Percentiles rank a stretch among this genome's conserved stretches.
Conservation (phyloP, 805 yeast species). For the Millerozyma miso region DNA sequence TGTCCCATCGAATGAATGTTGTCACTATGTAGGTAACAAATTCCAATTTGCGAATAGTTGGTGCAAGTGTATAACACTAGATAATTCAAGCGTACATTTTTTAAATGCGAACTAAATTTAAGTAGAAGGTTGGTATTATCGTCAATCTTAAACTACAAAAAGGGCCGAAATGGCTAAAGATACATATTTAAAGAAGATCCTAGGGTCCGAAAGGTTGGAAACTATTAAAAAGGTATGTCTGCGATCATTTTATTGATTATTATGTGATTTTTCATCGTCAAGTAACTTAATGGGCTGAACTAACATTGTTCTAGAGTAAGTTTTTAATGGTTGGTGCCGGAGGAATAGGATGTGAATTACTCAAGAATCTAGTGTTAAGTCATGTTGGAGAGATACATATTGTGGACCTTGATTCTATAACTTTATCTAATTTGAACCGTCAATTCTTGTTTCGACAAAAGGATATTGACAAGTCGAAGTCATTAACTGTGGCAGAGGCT, state of each 20-base stretch:
- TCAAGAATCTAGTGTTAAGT: constrained; percentile 72
- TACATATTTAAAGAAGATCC: constrained; percentile 40
- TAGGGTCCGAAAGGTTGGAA: constrained; percentile 33
- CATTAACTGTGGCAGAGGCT: constrained; percentile 78
- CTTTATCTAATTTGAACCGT: constrained; percentile 84
- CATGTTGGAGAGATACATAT: constrained; percentile 86
- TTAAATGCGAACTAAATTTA: too few species aligned
- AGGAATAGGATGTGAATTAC: constrained; percentile 90
- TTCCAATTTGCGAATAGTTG: too few species aligned
- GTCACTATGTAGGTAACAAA: too few species aligned
- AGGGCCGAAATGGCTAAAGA: constrained; percentile 36
- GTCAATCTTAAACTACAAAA: too few species aligned
- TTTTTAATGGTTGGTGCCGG: constrained; percentile 92
- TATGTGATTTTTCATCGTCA: neutral
- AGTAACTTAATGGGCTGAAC: neutral
- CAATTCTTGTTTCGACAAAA: constrained; percentile 87
- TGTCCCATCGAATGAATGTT: too few species aligned
- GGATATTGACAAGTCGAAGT: constrained; percentile 86
- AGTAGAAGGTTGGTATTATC: too few species aligned
- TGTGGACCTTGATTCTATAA: constrained; percentile 95
- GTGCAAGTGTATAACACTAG: too few species aligned
- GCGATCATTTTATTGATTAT: neutral
- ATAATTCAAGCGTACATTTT: too few species aligned
- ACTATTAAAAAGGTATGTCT: constrained; percentile 18
- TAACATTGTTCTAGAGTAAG: constrained; percentile 29